These are phyloP conservation scores for Lepidium aucheri DNA, from an alignment of 345 rosid species.

Conservation along the genomic window DNA sequence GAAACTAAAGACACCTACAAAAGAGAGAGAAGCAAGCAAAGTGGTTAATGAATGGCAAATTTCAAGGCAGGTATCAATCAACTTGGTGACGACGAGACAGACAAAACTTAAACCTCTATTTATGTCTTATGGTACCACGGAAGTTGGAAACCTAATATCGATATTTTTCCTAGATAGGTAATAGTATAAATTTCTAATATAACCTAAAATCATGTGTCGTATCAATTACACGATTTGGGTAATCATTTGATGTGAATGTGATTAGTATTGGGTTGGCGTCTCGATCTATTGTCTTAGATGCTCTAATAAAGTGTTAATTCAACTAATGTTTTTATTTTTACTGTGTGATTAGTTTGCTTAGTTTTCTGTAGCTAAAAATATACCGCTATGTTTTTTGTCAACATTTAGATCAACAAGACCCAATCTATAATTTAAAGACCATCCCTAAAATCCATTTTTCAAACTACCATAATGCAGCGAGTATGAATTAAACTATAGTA, in stretches of 20 bases:
- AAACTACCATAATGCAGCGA: too few species aligned
- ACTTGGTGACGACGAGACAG: conserved; percentile 12
- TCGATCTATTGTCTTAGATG: conserved; percentile 3
- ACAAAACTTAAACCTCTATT: conserved; percentile 14
- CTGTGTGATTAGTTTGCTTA: conserved; percentile 19
- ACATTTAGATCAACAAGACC: too few species aligned
- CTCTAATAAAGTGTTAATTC: not conserved
- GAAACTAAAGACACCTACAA: not conserved
- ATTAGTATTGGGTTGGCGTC: conserved; percentile 20
- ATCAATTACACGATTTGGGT: conserved; percentile 5
- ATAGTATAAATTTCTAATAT: not conserved
- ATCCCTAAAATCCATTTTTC: too few species aligned
- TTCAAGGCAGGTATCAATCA: conserved; percentile 22
- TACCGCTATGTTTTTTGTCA: too few species aligned
- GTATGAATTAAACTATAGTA: too few species aligned
- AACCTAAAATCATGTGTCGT: not conserved
- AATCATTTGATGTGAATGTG: conserved; percentile 6
- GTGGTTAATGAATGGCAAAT: conserved; percentile 12
- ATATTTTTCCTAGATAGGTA: not conserved
- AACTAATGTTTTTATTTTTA: not conserved
- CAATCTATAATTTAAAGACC: too few species aligned
- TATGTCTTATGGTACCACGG: conserved; percentile 28
- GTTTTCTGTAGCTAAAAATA: too few species aligned
- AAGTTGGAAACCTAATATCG: not conserved
- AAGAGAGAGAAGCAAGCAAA: conserved; percentile 6